Evolutionary conservation across 2,329 filamentous ascomycete genomes (phyloP).

Genomic region (Nemania sp.): DNA sequence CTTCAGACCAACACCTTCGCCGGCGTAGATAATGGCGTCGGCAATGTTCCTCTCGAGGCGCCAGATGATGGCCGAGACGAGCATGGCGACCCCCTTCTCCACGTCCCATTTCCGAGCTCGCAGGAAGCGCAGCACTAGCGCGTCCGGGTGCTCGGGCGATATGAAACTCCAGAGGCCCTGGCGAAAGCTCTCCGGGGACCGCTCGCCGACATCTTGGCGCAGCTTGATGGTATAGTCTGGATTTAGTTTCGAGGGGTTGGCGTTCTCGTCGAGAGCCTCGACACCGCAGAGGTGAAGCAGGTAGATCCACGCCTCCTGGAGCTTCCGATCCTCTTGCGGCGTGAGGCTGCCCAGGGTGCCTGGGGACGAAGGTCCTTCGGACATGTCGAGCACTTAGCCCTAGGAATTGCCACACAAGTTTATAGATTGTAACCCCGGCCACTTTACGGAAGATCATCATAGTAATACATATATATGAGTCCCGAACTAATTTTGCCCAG

Average conservation of each 20-base stretch:
- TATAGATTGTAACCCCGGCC: neutral
- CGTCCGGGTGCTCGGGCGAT: conserved; percentile 22
- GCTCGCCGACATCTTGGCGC: neutral
- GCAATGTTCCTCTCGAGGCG: conserved; percentile 12
- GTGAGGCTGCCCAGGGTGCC: conserved; percentile 19
- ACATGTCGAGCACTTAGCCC: neutral
- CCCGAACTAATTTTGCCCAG: too few relatives aligned
- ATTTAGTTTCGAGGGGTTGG: neutral
- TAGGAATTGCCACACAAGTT: neutral
- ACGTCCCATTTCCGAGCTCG: conserved; percentile 29
- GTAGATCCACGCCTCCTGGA: conserved; percentile 25
- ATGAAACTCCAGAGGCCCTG: conserved; percentile 19
- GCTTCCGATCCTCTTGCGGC: conserved; percentile 18
- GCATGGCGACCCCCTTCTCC: conserved; percentile 18
- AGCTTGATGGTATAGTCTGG: conserved; percentile 10
- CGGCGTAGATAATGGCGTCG: conserved; percentile 11
- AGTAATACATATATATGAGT: too few relatives aligned
- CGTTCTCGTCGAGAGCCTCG: neutral
- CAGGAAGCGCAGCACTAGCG: conserved; percentile 24
- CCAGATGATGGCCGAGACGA: conserved; percentile 26
- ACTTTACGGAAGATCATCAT: neutral
- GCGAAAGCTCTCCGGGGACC: conserved; percentile 11
- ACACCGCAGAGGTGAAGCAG: conserved; percentile 24
- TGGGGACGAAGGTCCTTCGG: neutral
- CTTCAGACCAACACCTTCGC: conserved; percentile 17